Base-by-base conservation (phyloP, 805 yeast species). In the Kodamaea hsintzibuensis region DNA sequence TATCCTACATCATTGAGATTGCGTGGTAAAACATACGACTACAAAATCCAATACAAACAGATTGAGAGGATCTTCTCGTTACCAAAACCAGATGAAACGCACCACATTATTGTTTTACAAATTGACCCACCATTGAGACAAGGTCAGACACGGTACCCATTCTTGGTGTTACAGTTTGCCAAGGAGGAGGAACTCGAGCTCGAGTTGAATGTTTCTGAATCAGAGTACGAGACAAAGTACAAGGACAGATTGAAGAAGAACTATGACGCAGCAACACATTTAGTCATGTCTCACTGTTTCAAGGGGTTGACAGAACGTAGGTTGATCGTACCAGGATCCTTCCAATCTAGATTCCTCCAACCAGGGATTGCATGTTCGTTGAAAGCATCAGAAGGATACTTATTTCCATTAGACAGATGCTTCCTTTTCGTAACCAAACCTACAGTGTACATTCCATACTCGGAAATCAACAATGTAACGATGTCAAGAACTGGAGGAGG, bases 121-220 rank as follows among this genome's bases (percentile, higher is more conserved):
- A 88, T 95, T 46, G 98, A 93, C 61, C 99, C 99, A 22, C 99
- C 99, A 1, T 77, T 95, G 59, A 85, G 98, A 69, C 99, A 95
- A 74, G 99, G 99, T 53, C 98, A 95, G 74, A 95, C 99, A 0
- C 83, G 97, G 56, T 93, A 95, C 65, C 96, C 97, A 42, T 95
- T 90, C 69, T 76, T 95, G 67, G 93, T 91, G 12, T 73, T 93
- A 69, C 99, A 95, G 73, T 90, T 95, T 66, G 82, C 87, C 56
- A 83, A 85, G 52, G 97, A 91, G 59, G 99, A 95, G 70, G 96
- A 89, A 66, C 82, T 90, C 48, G 97, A 91, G 69, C 86, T 93
- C 39, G 97, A 91, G 65, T 78, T 95, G 62, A 92, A 95, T 66
- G 69, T 95, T 17, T 85, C 85, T 40, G 96, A 92, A 44, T 89